A percentile compares a stretch with the other conserved stretches of the same genome.
Evolutionary conservation across 257 asterid species (phyloP).

Genomic region (Nicotiana paniculata): DNA sequence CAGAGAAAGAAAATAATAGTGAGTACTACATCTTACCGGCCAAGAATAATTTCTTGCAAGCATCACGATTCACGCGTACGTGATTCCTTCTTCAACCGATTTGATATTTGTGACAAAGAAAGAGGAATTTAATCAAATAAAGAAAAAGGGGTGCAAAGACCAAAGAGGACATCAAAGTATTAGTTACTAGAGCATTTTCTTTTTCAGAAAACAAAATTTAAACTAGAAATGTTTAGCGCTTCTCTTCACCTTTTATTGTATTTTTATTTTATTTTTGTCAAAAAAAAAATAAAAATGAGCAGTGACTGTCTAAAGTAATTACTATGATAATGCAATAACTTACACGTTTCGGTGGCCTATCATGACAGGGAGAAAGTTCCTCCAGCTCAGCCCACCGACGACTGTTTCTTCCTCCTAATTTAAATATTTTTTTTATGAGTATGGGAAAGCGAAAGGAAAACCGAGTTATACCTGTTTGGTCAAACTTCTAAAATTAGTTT

Average conservation of each 20-base stretch:
- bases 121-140: no score
- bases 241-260: not conserved
- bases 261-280: not conserved
- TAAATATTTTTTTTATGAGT: no score
- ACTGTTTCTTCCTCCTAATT: not conserved
- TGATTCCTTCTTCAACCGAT: not conserved
- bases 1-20: not conserved
- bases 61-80: not conserved
- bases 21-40: not conserved
- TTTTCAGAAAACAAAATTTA: not conserved
- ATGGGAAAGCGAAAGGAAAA: no score
- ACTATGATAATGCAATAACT: not conserved
- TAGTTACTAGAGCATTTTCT: not conserved
- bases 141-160: no score
- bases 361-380: not conserved
- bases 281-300: not conserved
- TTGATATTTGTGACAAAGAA: not conserved
- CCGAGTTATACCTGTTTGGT: no score
- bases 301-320: not conserved
- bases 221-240: not conserved
- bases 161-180: no score
- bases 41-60: not conserved
- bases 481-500: no score
- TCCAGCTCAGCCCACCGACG: not conserved
- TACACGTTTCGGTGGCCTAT: not conserved